These are phyloP conservation scores for Puccinia polysora DNA, from an alignment of 1,284 basidiomycete species.

Conservation along the genomic window DNA sequence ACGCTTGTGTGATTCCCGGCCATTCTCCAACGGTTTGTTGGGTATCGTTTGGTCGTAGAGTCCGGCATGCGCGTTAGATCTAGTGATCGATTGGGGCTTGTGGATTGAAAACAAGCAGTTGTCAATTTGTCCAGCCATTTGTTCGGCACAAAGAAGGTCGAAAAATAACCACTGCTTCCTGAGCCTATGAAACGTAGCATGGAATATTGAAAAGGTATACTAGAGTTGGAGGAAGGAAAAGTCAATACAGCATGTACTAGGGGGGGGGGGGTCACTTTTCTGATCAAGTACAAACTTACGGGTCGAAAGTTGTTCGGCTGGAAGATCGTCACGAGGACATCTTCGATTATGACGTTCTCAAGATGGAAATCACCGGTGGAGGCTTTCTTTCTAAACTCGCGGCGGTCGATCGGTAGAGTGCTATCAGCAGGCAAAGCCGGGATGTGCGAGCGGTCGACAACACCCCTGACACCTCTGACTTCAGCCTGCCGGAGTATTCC, in stretches of 20 bases:
- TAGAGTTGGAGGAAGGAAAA: neutral
- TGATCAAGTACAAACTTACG: conserved; percentile 45
- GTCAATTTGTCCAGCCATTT: conserved; percentile 93
- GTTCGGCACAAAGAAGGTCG: conserved; percentile 66
- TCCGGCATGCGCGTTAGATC: conserved; percentile 58
- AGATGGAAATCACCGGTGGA: conserved; percentile 85
- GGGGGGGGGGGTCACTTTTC: neutral
- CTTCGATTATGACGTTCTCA: conserved; percentile 80
- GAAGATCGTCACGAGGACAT: conserved; percentile 88
- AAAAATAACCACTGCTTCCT: conserved; percentile 91
- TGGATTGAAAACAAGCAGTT: conserved; percentile 96
- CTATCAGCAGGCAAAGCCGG: neutral
- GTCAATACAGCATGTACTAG: neutral
- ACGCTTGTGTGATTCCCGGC: conserved; percentile 13
- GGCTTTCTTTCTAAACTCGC: conserved; percentile 69
- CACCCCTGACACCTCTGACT: conserved; percentile 87
- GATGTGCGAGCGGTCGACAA: conserved; percentile 63
- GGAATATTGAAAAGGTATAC: conserved; percentile 91
- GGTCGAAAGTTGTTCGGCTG: conserved; percentile 90
- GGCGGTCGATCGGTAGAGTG: conserved; percentile 64
- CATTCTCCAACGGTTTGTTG: conserved; percentile 7
- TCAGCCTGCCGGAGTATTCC: conserved; percentile 85
- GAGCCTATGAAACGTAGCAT: conserved; percentile 77
- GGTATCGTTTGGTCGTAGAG: neutral
- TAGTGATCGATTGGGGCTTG: conserved; percentile 85